Evolutionary conservation across 139 green algal species (phyloP).

Genomic region (Chlamydomonas applanata): DNA sequence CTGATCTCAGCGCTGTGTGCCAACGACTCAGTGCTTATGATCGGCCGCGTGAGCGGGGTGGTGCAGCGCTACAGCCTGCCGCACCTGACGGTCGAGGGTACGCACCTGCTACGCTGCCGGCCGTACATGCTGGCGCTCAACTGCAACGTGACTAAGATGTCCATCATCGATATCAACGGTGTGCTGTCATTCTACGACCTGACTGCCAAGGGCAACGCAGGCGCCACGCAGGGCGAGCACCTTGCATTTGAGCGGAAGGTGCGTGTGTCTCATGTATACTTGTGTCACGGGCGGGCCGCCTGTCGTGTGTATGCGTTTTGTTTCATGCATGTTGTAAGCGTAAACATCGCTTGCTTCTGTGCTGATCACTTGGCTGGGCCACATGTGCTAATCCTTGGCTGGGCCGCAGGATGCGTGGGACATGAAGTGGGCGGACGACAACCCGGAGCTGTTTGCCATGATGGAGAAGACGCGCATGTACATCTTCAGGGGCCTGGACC

Average conservation of each 20-base stretch:
- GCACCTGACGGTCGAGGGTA: slow-evolving; percentile 46
- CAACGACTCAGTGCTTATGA: slow-evolving; percentile 50
- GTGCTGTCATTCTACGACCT: slow-evolving; percentile 73
- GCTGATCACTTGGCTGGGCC: background rate
- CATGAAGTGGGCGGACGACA: slow-evolving; percentile 75
- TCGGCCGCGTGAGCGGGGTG: slow-evolving; percentile 59
- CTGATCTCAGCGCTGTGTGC: slow-evolving; percentile 61
- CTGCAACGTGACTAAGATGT: slow-evolving; percentile 65
- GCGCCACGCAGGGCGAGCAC: slow-evolving; percentile 47
- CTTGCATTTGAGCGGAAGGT: slow-evolving; percentile 62
- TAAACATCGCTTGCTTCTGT: background rate
- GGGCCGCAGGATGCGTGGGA: slow-evolving; percentile 67
- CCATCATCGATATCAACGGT: slow-evolving; percentile 74
- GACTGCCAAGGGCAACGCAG: slow-evolving; percentile 22
- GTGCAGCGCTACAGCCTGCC: slow-evolving; percentile 63
- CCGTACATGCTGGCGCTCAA: slow-evolving; percentile 65
- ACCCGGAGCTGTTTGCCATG: slow-evolving; percentile 75
- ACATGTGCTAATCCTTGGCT: background rate
- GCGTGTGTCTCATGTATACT: no score
- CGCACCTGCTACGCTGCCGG: slow-evolving; percentile 48
- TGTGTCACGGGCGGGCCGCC: no score
- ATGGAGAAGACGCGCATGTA: slow-evolving; percentile 87
- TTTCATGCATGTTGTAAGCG: background rate
- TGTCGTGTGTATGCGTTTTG: no score
- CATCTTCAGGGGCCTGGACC: slow-evolving; percentile 68